Evolutionary conservation across 2,329 filamentous ascomycete species (phyloP).

Genomic region (Penicillium expansum): DNA sequence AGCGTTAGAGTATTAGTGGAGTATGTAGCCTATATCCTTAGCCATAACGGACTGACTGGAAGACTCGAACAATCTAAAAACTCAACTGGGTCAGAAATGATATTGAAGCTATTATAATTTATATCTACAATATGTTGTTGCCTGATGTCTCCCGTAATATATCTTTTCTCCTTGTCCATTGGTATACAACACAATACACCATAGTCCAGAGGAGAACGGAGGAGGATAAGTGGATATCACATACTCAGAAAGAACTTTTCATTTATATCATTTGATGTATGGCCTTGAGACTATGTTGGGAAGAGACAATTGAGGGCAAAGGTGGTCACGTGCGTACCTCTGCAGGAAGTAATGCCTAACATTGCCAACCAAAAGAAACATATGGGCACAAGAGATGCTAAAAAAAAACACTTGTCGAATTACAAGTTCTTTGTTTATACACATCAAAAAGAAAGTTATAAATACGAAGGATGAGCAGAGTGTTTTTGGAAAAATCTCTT

Average conservation of each 20-base stretch:
- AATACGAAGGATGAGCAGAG: neutral
- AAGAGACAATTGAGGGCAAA: neutral
- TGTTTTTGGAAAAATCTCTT: neutral
- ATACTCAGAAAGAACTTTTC: neutral
- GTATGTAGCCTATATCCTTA: neutral
- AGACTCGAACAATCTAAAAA: no score
- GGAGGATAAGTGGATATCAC: neutral
- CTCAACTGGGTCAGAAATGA: neutral
- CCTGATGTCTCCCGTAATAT: no score
- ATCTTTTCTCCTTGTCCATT: no score
- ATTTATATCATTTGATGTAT: neutral
- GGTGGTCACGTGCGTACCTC: neutral
- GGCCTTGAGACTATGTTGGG: neutral
- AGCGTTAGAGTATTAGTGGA: neutral
- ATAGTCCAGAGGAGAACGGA: no score
- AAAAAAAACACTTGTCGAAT: neutral
- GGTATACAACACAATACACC: no score
- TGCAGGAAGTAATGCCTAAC: no score
- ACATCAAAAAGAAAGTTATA: neutral
- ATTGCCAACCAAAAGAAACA: neutral
- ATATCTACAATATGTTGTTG: no score
- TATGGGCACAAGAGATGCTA: neutral
- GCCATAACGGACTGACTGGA: neutral
- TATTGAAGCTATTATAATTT: no score
- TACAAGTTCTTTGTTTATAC: neutral